These are phyloP conservation scores for Millerago galiae DNA, from an alignment of 805 yeast species.

Conservation along the genomic window DNA sequence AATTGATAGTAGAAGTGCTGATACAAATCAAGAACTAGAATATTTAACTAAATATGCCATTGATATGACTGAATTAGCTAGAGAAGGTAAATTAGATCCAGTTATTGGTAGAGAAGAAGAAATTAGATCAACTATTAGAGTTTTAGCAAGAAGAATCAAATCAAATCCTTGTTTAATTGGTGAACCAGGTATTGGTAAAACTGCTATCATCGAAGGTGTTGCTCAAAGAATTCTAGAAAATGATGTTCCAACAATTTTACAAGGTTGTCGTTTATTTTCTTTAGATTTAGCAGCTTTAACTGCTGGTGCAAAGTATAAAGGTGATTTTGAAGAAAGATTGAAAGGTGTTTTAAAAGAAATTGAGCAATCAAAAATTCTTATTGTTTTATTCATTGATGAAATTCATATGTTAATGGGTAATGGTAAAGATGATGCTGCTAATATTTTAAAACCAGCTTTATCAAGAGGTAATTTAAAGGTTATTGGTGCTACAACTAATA, in stretches of 20 bases:
- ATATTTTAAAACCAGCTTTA: conserved; percentile 91
- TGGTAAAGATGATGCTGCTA: conserved; percentile 96
- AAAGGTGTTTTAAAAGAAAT: conserved; percentile 95
- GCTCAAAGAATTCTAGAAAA: conserved; percentile 95
- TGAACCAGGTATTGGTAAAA: conserved; percentile 99
- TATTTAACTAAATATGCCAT: conserved; percentile 85
- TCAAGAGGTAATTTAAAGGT: conserved; percentile 96
- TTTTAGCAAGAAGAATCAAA: conserved; percentile 93
- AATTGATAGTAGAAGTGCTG: conserved; percentile 92
- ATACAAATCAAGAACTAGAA: conserved; percentile 78
- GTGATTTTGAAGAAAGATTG: conserved; percentile 96
- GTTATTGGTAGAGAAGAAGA: conserved; percentile 99
- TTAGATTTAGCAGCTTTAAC: conserved; percentile 93
- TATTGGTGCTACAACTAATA: conserved; percentile 96
- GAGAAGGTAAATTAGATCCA: conserved; percentile 93
- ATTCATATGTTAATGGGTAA: conserved; percentile 99
- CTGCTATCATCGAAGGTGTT: conserved; percentile 96
- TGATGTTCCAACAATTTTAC: conserved; percentile 87
- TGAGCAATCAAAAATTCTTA: conserved; percentile 78
- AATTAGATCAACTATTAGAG: conserved; percentile 90
- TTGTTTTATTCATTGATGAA: conserved; percentile 91
- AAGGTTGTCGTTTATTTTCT: conserved; percentile 75
- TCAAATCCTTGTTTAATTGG: conserved; percentile 96
- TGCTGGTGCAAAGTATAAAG: conserved; percentile 98
- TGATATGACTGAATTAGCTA: conserved; percentile 89